Conservation (phyloP, 371 early-diverging fungal species). For the Mucor sp. region DNA sequence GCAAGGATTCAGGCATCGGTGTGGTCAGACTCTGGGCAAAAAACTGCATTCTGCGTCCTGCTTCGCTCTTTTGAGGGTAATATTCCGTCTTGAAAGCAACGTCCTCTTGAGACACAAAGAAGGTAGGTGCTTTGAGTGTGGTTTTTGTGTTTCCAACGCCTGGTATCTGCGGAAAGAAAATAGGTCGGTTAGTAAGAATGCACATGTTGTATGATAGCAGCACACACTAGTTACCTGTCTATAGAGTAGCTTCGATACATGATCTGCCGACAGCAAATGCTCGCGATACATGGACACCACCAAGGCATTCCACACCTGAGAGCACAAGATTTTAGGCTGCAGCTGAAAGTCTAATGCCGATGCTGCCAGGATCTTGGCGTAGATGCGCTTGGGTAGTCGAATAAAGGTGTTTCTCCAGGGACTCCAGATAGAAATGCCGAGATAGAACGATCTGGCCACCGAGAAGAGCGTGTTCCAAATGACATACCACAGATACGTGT, state of each 20-base stretch:
- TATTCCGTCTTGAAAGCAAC: slow-evolving; percentile 75
- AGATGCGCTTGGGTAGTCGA: slow-evolving; percentile 82
- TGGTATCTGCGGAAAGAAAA: slow-evolving; percentile 10
- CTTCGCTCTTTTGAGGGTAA: slow-evolving; percentile 77
- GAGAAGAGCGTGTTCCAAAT: slow-evolving; percentile 83
- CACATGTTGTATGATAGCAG: background rate
- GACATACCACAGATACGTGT: slow-evolving; percentile 91
- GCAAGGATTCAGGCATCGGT: slow-evolving; percentile 82
- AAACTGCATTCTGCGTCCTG: slow-evolving; percentile 85
- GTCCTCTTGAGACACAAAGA: slow-evolving; percentile 85
- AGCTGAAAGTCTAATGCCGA: slow-evolving; percentile 67
- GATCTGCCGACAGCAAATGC: slow-evolving; percentile 76
- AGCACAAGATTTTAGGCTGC: slow-evolving; percentile 76
- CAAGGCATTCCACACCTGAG: slow-evolving; percentile 88
- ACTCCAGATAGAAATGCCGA: slow-evolving; percentile 84
- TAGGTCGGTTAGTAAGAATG: too few species aligned
- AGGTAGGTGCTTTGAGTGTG: slow-evolving; percentile 73
- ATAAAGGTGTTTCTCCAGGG: slow-evolving; percentile 88
- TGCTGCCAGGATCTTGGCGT: slow-evolving; percentile 74
- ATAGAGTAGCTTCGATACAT: slow-evolving; percentile 75
- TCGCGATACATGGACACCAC: slow-evolving; percentile 88
- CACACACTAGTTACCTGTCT: slow-evolving; percentile 56
- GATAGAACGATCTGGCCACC: slow-evolving; percentile 74
- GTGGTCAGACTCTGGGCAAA: slow-evolving; percentile 88
- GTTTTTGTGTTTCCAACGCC: slow-evolving; percentile 62